A percentile compares a stretch with the other conserved stretches of the same genome.
Evolutionary conservation across 176 grass and related monocot genomes (phyloP).

Genomic region (Rhynchospora breviuscula): DNA sequence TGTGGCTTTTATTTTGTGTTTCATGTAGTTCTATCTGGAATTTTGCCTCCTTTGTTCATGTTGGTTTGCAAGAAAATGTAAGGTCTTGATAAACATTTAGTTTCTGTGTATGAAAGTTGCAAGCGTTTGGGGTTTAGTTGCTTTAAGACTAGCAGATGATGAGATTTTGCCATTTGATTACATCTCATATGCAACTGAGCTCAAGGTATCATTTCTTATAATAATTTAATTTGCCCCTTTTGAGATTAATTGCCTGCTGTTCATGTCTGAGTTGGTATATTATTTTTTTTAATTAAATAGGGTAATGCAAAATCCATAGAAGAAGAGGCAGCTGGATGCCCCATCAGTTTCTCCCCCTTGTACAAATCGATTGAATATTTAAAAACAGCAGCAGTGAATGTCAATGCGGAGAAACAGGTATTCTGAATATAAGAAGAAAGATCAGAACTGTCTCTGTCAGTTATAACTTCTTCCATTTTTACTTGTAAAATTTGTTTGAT

Average conservation of each 20-base stretch:
- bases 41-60: neutral
- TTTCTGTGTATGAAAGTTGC: constrained; percentile 36
- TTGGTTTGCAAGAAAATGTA: neutral
- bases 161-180: constrained; percentile 78
- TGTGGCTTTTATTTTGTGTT: neutral
- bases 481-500: neutral
- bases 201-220: constrained; percentile 40
- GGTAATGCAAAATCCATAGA: constrained; percentile 35
- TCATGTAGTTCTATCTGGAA: neutral
- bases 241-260: neutral
- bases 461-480: neutral
- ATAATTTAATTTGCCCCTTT: neutral
- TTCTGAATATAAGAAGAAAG: neutral
- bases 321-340: constrained; percentile 27
- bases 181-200: constrained; percentile 45
- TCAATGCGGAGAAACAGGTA: constrained; percentile 58
- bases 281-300: constrained; percentile 27
- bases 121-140: constrained; percentile 84
- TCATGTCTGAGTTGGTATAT: constrained; percentile 11
- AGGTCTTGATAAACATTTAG: neutral
- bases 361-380: constrained; percentile 59
- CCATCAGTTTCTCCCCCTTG: constrained; percentile 56
- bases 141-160: constrained; percentile 62
- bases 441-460: neutral
- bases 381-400: constrained; percentile 29